Conservation (phyloP, 345 rosid species). For the Ceriops tagal region DNA sequence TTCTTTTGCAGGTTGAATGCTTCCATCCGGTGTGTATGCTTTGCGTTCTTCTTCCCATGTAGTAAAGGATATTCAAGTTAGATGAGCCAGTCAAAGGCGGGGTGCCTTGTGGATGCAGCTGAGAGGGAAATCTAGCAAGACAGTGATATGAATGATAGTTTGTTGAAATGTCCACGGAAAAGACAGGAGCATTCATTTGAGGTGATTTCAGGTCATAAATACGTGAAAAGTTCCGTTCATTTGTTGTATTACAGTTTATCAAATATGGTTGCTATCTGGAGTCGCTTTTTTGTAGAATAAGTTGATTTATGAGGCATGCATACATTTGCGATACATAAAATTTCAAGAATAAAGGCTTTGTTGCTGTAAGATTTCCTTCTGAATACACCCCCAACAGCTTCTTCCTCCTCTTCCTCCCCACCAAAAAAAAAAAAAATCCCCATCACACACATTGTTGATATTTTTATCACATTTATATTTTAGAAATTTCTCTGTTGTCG, state of each 20-base stretch:
- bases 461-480: too few relatives aligned
- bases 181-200: slow-evolving; percentile 30
- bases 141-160: slow-evolving; percentile 10
- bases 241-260: slow-evolving; percentile 32
- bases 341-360: slow-evolving; percentile 30
- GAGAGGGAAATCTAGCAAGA: slow-evolving; percentile 22
- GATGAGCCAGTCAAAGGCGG: slow-evolving; percentile 21
- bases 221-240: slow-evolving; percentile 31
- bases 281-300: slow-evolving; percentile 34
- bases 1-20: slow-evolving; percentile 34
- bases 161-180: slow-evolving; percentile 17
- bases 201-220: slow-evolving; percentile 52
- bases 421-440: too few relatives aligned
- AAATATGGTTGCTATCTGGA: slow-evolving; percentile 23
- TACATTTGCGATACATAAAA: slow-evolving; percentile 15
- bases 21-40: slow-evolving; percentile 47
- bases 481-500: too few relatives aligned
- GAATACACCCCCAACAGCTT: too few relatives aligned
- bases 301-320: slow-evolving; percentile 31
- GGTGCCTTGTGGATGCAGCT: slow-evolving; percentile 25
- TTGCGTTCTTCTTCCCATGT: slow-evolving; percentile 30
- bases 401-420: too few relatives aligned
- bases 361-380: slow-evolving; percentile 12
- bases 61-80: slow-evolving; percentile 33
- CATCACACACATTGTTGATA: too few relatives aligned